Evolutionary conservation across 306 rosid genomes (phyloP).

Genomic region (Begonia masoniana): DNA sequence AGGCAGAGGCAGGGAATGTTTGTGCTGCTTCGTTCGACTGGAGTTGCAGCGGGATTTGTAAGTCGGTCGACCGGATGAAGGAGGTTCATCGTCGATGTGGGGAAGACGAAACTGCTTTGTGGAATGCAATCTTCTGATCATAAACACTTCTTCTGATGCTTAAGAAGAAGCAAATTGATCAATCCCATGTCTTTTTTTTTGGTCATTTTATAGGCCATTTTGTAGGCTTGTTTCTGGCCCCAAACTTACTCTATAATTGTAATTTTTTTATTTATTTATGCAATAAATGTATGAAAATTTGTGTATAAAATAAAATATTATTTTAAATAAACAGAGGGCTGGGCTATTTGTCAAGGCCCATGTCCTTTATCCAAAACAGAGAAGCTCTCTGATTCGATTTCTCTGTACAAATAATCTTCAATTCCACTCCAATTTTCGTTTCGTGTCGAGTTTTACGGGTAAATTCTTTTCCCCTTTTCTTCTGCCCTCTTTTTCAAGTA

Average conservation of each 20-base stretch:
- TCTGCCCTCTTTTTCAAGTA: neutral
- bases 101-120: slow-evolving; percentile 43
- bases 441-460: neutral
- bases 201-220: neutral
- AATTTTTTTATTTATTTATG: no score
- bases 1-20: slow-evolving; percentile 50
- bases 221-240: neutral
- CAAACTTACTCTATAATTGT: no score
- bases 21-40: slow-evolving; percentile 50
- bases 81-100: slow-evolving; percentile 54
- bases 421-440: neutral
- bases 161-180: slow-evolving; percentile 10
- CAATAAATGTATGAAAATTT: no score
- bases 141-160: slow-evolving; percentile 12
- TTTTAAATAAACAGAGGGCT: no score
- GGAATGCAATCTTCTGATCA: slow-evolving; percentile 31
- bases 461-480: neutral
- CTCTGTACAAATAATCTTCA: neutral
- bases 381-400: no score
- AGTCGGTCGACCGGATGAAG: slow-evolving; percentile 44
- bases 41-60: slow-evolving; percentile 60
- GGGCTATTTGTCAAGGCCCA: no score
- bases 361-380: no score
- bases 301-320: no score
- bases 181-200: no score